phyloP scores from a whole-genome alignment of 1,284 basidiomycete species.

The Volvariella surrecta region DNA sequence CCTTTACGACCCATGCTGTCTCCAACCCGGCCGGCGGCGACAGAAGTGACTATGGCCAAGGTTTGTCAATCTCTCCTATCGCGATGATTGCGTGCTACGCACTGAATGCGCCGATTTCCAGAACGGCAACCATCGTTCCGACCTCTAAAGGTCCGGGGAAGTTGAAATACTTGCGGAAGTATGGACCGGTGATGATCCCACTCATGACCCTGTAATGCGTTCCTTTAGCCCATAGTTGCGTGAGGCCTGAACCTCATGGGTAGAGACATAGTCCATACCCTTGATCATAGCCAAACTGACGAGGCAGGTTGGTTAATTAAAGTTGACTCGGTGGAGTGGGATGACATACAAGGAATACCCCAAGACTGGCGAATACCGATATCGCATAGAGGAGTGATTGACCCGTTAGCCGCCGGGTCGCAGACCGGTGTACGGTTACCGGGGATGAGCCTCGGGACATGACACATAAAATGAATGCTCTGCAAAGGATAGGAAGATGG shows the following conservation, averaged over 20 bases:
- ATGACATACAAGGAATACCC: constrained; percentile 74
- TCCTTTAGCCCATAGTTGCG: constrained; percentile 3
- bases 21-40: constrained; percentile 83
- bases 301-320: constrained; percentile 13
- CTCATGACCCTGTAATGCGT: constrained; percentile 68
- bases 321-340: constrained; percentile 1
- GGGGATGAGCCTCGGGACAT: no score
- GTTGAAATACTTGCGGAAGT: constrained; percentile 80
- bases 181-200: constrained; percentile 89
- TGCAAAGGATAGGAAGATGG: background rate
- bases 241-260: no score
- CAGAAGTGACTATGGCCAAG: constrained; percentile 64
- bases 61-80: constrained; percentile 1
- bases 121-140: constrained; percentile 87
- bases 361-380: constrained; percentile 79
- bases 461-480: no score
- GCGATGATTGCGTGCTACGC: constrained; percentile 17
- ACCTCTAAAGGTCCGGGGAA: constrained; percentile 63
- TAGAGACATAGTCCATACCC: constrained; percentile 42
- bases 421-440: no score
- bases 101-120: constrained; percentile 92
- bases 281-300: constrained; percentile 88
- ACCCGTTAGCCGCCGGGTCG: constrained; percentile 26
- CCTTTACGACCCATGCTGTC: constrained; percentile 84
- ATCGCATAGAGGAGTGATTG: constrained; percentile 76